Conservation (phyloP, 2,329 filamentous ascomycete genomes). For the Trichoderma sp. region DNA sequence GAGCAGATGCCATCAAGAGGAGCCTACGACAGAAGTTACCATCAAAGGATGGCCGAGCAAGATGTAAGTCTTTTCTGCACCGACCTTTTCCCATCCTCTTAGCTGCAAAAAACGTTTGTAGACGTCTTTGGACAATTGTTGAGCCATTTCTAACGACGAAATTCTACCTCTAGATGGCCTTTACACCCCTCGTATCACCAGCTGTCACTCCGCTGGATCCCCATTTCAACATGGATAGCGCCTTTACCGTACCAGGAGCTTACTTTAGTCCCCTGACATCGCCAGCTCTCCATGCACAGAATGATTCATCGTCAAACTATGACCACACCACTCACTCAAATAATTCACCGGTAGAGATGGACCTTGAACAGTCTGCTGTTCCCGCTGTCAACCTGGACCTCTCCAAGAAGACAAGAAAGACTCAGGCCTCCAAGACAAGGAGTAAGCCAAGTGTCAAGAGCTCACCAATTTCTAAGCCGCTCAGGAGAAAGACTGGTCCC, state of each 20-base stretch:
- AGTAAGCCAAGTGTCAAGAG: constrained; percentile 58
- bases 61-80: constrained; percentile 48
- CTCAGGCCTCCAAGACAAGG: constrained; percentile 50
- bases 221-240: constrained; percentile 59
- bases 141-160: not conserved
- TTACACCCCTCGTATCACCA: constrained; percentile 80
- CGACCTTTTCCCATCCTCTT: too few relatives aligned
- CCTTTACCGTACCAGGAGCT: constrained; percentile 63
- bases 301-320: constrained; percentile 46
- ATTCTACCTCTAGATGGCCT: constrained; percentile 56
- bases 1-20: constrained; percentile 53
- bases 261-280: constrained; percentile 85
- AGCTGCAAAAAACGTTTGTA: not conserved
- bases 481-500: constrained; percentile 50
- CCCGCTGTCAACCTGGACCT: constrained; percentile 46
- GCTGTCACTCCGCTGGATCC: constrained; percentile 76
- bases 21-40: constrained; percentile 62
- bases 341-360: constrained; percentile 58
- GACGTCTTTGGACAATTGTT: not conserved
- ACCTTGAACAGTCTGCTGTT: constrained; percentile 44
- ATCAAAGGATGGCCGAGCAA: constrained; percentile 65
- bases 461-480: constrained; percentile 70
- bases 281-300: constrained; percentile 73
- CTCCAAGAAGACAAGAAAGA: constrained; percentile 53
- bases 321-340: constrained; percentile 45